phyloP scores from a whole-genome alignment of 2,329 filamentous ascomycete genomes.

The Fusarium brachygibbosum region DNA sequence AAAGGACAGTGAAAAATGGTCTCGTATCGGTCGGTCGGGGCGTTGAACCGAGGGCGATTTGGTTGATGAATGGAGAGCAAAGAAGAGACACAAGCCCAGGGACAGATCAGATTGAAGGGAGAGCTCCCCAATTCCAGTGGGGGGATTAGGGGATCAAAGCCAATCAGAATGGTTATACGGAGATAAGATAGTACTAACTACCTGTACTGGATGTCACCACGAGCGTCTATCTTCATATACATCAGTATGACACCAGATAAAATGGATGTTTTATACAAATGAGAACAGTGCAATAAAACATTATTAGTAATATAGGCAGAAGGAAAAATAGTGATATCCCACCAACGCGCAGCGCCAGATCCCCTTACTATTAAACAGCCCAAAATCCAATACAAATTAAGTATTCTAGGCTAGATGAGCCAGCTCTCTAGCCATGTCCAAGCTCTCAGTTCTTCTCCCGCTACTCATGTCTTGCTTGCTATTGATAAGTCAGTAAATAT shows the following conservation, averaged over 20 bases:
- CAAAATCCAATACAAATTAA: neutral
- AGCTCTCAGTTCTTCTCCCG: neutral
- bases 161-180: constrained; percentile 24
- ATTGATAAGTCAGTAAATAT: neutral
- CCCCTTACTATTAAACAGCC: neutral
- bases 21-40: constrained; percentile 24
- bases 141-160: constrained; percentile 16
- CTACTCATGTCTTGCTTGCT: neutral
- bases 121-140: constrained; percentile 33
- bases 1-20: constrained; percentile 21
- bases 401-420: constrained; percentile 10
- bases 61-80: constrained; percentile 20
- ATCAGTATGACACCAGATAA: neutral
- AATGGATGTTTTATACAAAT: neutral
- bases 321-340: neutral
- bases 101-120: constrained; percentile 36
- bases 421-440: constrained; percentile 16
- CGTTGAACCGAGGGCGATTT: constrained; percentile 18
- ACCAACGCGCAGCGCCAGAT: neutral
- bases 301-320: neutral
- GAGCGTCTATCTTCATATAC: constrained; percentile 17
- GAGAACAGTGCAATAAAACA: neutral
- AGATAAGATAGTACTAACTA: constrained; percentile 15
- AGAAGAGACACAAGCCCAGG: constrained; percentile 25
- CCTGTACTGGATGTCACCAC: neutral